phyloP scores from a whole-genome alignment of 305 asterid species.

The Fraxinus floribunda region DNA sequence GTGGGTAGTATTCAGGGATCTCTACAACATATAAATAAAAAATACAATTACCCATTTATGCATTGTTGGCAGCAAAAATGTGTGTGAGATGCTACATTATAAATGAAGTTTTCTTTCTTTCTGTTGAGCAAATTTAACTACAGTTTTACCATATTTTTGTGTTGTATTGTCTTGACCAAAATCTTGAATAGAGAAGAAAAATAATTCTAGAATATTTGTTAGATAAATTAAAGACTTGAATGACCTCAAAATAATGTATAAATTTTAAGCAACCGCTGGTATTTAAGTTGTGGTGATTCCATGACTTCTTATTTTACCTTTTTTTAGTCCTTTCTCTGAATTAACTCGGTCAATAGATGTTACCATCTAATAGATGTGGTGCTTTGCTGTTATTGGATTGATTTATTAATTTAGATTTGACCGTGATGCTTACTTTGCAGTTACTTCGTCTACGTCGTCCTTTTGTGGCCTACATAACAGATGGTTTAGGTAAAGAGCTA shows the following conservation, averaged over 20 bases:
- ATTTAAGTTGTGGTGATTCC: neutral
- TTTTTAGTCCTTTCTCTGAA: slow-evolving; percentile 1
- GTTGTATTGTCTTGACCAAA: slow-evolving; percentile 1
- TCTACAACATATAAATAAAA: neutral
- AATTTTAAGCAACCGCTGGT: neutral
- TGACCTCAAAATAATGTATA: slow-evolving; percentile 5
- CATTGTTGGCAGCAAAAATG: neutral
- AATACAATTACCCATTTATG: neutral
- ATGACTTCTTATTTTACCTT: neutral
- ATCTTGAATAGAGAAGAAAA: neutral
- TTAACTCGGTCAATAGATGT: slow-evolving; percentile 13
- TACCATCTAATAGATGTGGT: slow-evolving; percentile 19
- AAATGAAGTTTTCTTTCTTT: neutral
- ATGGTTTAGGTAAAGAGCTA: slow-evolving; percentile 78
- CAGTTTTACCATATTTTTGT: neutral
- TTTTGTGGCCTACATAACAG: slow-evolving; percentile 73
- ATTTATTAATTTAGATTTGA: slow-evolving; percentile 1
- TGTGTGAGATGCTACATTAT: neutral
- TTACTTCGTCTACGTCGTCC: slow-evolving; percentile 85
- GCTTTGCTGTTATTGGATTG: neutral
- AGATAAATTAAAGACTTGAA: neutral
- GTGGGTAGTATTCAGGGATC: neutral
- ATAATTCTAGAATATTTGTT: neutral
- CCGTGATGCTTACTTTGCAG: slow-evolving; percentile 44
- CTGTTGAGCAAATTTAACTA: neutral